A percentile compares a stretch with the other conserved stretches of the same genome.
phyloP scores from a whole-genome alignment of 2,329 filamentous ascomycete genomes.

The Cercospora sp. region DNA sequence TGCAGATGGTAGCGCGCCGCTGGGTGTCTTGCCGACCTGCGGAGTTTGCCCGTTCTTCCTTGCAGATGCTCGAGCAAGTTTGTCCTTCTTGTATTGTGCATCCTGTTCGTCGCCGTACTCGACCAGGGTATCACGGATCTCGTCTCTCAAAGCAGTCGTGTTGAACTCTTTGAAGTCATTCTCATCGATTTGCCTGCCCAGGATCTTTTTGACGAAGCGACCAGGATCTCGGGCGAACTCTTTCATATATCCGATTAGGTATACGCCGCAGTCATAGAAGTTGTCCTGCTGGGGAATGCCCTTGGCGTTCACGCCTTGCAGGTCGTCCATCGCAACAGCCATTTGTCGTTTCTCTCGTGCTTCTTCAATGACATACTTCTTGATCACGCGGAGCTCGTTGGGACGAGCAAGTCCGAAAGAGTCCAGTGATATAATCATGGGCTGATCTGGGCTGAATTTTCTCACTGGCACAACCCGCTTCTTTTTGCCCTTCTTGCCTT shows the following conservation, averaged over 20 bases:
- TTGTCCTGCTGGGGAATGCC: constrained; percentile 80
- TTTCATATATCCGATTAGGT: constrained; percentile 78
- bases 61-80: constrained; percentile 15
- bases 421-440: constrained; percentile 82
- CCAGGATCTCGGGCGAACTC: constrained; percentile 77
- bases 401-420: constrained; percentile 70
- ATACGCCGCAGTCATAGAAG: constrained; percentile 86
- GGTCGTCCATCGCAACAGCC: constrained; percentile 47
- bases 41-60: constrained; percentile 4
- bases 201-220: constrained; percentile 64
- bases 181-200: constrained; percentile 63
- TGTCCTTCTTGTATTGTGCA: constrained; percentile 40
- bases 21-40: not conserved
- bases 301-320: constrained; percentile 68
- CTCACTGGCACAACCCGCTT: constrained; percentile 23
- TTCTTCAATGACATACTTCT: constrained; percentile 75
- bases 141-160: constrained; percentile 60
- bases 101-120: constrained; percentile 62
- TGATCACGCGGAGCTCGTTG: constrained; percentile 66
- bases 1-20: not conserved
- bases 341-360: constrained; percentile 62
- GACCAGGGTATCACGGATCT: constrained; percentile 68
- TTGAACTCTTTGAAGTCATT: constrained; percentile 58
- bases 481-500: constrained; percentile 18
- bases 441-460: constrained; percentile 44